Evolutionary conservation across 1,284 basidiomycete genomes (phyloP), one percentile per base, ranked within the genome.

Genomic region (Phenoliferia sp.): DNA sequence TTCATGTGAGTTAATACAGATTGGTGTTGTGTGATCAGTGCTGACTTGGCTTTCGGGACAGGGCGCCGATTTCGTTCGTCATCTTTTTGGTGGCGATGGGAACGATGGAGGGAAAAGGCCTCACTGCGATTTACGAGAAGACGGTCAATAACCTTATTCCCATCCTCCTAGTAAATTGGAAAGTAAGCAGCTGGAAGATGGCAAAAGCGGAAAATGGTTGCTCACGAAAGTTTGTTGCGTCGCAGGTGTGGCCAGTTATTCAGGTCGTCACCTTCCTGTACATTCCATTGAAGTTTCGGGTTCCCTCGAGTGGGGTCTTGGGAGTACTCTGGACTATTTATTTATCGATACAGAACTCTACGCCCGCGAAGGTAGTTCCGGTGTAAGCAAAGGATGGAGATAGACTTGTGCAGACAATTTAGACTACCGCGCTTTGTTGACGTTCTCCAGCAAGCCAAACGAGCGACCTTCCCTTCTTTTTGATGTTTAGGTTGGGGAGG

Each of bases 11-110:
- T 7, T 50, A 17, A n/a, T 34, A 7, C 5, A 17, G 7, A 4
- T 12, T 28, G 2, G 29, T 44, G 3, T 10, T 6, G 12, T 5
- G 32, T 0, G 17, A 2, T 19, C 10, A 36, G 34, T 3, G 52
- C 36, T 10, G 28, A 19, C 31, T 12, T 4, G 34, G 9, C 7
- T 3, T 1, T 3, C 29, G 36, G 39, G 39, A 44, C 48, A 66
- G 65, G 65, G 65, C 65, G 1, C 65, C 65, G 15, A 66, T 66
- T 29, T 66, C 65, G 12, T 66, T 66, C 59, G 55, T 66, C 57
- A 50, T 66, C 29, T 66, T 66, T 36, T 56, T 66, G 7, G 61
- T 63, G 12, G 54, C 52, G 26, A 66, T 66, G 65, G 65, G 61
- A 22, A 17, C 63, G 44, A 66, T 66, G 65, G 61, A 66, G 56